Evolutionary conservation across 495 filamentous ascomycete genomes (phyloP), one percentile per base, ranked within the genome.

Genomic region (Penicillium manginii): DNA sequence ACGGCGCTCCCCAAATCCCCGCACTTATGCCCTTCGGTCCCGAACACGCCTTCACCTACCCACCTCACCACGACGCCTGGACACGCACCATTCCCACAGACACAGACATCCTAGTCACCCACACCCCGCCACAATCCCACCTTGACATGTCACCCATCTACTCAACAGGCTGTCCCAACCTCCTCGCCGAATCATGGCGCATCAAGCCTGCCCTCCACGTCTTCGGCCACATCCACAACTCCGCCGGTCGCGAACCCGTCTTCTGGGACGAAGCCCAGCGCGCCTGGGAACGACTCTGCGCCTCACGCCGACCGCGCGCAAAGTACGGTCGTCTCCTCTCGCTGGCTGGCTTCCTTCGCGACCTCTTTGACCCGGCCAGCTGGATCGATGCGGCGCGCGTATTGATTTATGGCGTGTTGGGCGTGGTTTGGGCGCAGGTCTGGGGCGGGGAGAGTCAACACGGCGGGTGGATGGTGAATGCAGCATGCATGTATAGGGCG

Each of bases 191-290:
- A 59, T 64, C 91, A 29, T 94, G 91, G 91, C 81, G 84, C 23
- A 85, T 94, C 18, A 86, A 84, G 56, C 93, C 93, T 3, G 76
- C 76, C 31, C 75, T 97, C 11, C 93, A 98, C 71, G 82, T 97
- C 55, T 96, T 96, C 73, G 93, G 93, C 5, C 94, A 98, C 68
- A 81, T 96, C 23, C 94, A 98, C 73, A 86, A 75, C 35, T 82
- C 80, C 7, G 76, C 83, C 45, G 86, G 86, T 7, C 69, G 73
- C 21, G 86, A 93, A 64, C 75, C 84, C 3, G 77, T 90, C 1
- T 92, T 86, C 75, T 96, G 87, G 85, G 91, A 96, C 68, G 81
- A 89, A 47, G 86, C 83, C 50, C 90, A 96, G 66, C 72, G 63
- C 22, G 80, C 83, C 0, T 93, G 90, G 81, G 91, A 93, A 71